Evolutionary conservation across 148 eudicot species (phyloP), one percentile per base, ranked within the genome.

Genomic region (Rhododendron ovatum): DNA sequence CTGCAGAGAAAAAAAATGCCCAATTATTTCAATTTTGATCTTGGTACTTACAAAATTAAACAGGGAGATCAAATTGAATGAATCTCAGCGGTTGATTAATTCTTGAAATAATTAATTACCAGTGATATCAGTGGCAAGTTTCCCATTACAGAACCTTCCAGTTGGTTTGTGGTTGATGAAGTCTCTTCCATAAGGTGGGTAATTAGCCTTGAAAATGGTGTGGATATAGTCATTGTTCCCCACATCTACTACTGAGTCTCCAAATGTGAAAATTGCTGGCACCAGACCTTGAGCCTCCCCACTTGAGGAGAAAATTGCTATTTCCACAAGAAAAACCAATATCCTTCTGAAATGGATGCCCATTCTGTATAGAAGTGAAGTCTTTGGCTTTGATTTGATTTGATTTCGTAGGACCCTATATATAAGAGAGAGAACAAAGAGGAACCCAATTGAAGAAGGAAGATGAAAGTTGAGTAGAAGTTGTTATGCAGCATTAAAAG

Each of bases 121-220:
- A 82, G 98, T 95, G 41, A 98, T 87, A 88, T 98, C 99, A 86
- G 98, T 98, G 80, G 98, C 99, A 53, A 98, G 85, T 89, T 95
- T 98, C 47, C 99, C 99, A 94, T 98, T 93, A 86, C 96, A 95
- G 85, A 98, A 98, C 82, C 99, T 94, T 15, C 99, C 99, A 74
- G 99, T 98, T 33, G 99, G 85, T 65, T 91, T 88, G 10, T 93
- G 92, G 55, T 91, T 90, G 73, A 53, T 37, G 85, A 93, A 98
- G 88, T 98, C 98, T 80, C 98, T 91, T 0, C 99, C 99, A 88
- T 98, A 98, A 87, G 99, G 99, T 78, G 99, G 98, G 88, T 92
- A 94, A 86, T 98, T 85, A 53, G 99, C 98, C 92, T 93, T 95
- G 87, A 91, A 95, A 24, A 98, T 7, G 71, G 98, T 98, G 78